These are phyloP conservation scores for Zymoseptoria passerinii DNA, from an alignment of 2,329 filamentous ascomycete genomes.

Conservation along the genomic window DNA sequence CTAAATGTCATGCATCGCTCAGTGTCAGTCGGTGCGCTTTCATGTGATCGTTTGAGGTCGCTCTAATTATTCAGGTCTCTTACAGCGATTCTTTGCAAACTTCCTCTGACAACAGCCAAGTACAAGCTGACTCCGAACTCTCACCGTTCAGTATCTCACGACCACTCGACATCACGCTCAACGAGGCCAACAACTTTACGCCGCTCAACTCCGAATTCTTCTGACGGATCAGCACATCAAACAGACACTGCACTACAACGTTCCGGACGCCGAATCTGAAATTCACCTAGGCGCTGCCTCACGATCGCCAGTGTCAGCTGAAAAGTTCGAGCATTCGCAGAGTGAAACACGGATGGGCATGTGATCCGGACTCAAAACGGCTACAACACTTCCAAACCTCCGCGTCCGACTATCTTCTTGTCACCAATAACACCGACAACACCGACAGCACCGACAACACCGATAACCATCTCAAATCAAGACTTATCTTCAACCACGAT, in stretches of 20 bases:
- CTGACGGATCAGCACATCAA: too few species aligned
- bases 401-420: background rate
- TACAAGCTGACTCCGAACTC: too few species aligned
- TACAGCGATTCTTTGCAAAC: too few species aligned
- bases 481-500: background rate
- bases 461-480: conserved; percentile 6
- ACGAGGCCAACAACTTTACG: background rate
- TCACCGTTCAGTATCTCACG: background rate
- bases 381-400: background rate
- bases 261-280: too few species aligned
- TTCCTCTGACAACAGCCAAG: too few species aligned
- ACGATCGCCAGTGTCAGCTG: background rate
- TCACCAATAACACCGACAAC: conserved; percentile 12
- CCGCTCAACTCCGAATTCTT: too few species aligned
- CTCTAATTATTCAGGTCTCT: too few species aligned
- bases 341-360: background rate
- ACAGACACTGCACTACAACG: too few species aligned
- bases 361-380: background rate
- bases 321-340: background rate
- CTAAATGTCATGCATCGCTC: background rate
- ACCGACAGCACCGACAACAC: conserved; percentile 14
- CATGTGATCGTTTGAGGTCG: too few species aligned
- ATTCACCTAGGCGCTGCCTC: too few species aligned
- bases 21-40: too few species aligned
- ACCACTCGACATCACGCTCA: background rate